Evolutionary conservation across 2,329 filamentous ascomycete species (phyloP), one percentile per base, ranked within the genome.

Genomic region (Aspergillus sp.): DNA sequence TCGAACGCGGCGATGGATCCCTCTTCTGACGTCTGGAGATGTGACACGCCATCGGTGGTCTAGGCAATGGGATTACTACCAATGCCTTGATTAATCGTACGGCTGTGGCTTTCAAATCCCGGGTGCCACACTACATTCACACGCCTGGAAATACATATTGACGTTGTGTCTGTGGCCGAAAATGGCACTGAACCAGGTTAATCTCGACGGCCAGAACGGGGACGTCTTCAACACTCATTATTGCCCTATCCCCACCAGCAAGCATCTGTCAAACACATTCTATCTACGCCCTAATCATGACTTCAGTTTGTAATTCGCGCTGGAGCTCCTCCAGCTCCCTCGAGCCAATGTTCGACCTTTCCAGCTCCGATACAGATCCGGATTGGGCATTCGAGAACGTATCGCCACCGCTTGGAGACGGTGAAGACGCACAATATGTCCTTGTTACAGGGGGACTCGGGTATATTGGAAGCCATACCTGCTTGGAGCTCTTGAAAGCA

Each of bases 401-500:
- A 3, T 27, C 23, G 8, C 5, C 44, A n/a, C 35, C 35, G 5
- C 3, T n/a, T 3, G 35, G 35, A 2, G 15, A 37, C 6, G 9
- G 5, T 6, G 15, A n/a, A 2, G 35, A 37, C 11, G 12, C 33
- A 3, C 14, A 70, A 19, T 77, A 78, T 60, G 77, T 75, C 31
- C 68, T 76, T 3, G 70, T 76, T 40, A 75, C 73, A 14, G 73
- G 74, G 12, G 74, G 73, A 1, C 61, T 76, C 7, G 74, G 74
- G 1, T 76, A 73, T 55, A 74, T 76, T 55, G 74, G 74, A 11
- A 74, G 71, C 55, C 74, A 76, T 59, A 75, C 74, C 14, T 69
- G 72, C 1, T 55, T 75, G 43, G 73, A 76, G 51, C 63, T 76
- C 12, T 66, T 76, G 12, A 74, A 74, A 48, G 67, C 71, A 21